Evolutionary conservation across 2,329 filamentous ascomycete species (phyloP), one percentile per base, ranked within the genome.

Genomic region (Decorospora gaudefroyi): DNA sequence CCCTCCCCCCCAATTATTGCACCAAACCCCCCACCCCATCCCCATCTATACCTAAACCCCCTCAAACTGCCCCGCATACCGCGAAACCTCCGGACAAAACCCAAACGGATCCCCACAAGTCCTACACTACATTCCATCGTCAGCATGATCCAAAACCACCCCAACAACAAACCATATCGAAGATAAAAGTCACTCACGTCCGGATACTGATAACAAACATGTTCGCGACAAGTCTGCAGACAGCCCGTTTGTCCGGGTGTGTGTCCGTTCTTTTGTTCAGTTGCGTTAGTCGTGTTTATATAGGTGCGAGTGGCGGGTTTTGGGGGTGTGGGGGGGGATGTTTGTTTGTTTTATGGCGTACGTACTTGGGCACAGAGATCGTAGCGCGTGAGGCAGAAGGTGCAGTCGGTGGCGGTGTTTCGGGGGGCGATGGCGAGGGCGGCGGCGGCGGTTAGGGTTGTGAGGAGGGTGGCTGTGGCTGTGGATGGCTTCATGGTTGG

Each of bases 151-250:
- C 3, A 3, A 7, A 1, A 3, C 12, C 17, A 5, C 1, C 16
- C 11, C n/a, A 7, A 12, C 6, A 11, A 16, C 9, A 2, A 13
- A 8, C 13, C 10, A n/a, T n/a, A 10, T 4, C 4, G 16, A 2
- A n/a, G 1, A 11, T 9, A 18, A 10, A 32, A 15, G 0, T 21
- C 10, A 42, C 37, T 43, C 42, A 41, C 43, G 30, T 21, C 46
- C 17, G 16, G 38, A n/a, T 43, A 21, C 6, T 37, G 25, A 7
- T 47, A 34, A 31, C 54, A 57, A 13, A 57, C 49, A 36, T 53
- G 49, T 26, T 57, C 47, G 8, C 44, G 41, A 22, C 52, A 57
- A 6, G 52, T 55, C 36, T 47, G 30, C 16, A 32, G 40, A 26
- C 49, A 53, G 5, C 54, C 52, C 2, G 15, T 10, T 17, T 55